phyloP scores from a whole-genome alignment of 139 green algal genomes.

The Coelastrella sp. region DNA sequence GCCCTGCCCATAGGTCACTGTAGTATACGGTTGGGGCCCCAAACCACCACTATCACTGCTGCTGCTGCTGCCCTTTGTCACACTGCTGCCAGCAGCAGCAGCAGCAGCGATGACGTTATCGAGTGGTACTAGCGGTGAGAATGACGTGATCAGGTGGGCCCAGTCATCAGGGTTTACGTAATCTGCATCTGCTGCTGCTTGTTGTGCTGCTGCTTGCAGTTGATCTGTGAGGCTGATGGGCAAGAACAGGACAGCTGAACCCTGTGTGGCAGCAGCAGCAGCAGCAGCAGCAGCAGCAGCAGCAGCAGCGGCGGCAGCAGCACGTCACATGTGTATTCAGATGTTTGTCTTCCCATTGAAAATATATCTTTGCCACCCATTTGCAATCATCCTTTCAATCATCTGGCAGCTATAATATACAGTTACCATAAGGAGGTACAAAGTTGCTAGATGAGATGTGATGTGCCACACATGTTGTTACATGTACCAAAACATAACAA shows the following conservation, averaged over 20 bases:
- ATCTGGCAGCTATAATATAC: too few relatives aligned
- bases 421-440: too few relatives aligned
- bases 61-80: background rate
- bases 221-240: background rate
- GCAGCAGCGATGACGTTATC: too few relatives aligned
- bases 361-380: too few relatives aligned
- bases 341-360: too few relatives aligned
- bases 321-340: background rate
- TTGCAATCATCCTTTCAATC: too few relatives aligned
- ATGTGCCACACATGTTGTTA: too few relatives aligned
- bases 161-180: background rate
- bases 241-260: background rate
- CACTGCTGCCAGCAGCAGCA: background rate
- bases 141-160: background rate
- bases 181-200: background rate
- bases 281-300: background rate
- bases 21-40: background rate
- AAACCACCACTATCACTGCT: background rate
- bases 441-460: too few relatives aligned
- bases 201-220: background rate
- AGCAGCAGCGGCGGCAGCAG: background rate
- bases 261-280: background rate
- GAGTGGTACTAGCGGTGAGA: background rate
- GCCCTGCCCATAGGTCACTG: background rate
- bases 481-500: too few relatives aligned